Conservation (phyloP, 371 early-diverging fungal genomes). For the Capillidium rhysosporum region DNA sequence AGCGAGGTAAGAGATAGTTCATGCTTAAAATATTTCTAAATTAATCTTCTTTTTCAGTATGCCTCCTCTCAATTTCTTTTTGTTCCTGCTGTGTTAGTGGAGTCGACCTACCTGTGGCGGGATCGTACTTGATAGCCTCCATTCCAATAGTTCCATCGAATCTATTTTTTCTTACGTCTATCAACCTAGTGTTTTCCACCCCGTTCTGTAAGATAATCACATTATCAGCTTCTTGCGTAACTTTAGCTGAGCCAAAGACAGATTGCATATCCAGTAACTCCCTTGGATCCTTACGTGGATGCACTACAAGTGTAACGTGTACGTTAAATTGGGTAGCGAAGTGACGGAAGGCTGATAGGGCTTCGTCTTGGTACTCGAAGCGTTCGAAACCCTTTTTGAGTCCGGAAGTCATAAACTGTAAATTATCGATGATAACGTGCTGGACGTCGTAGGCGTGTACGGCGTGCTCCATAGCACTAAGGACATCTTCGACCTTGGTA, state of each 20-base stretch:
- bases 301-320: conserved; percentile 57
- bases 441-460: conserved; percentile 48
- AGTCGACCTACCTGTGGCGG: background rate
- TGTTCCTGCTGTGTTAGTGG: background rate
- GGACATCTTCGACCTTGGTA: conserved; percentile 36
- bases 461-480: conserved; percentile 48
- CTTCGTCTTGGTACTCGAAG: conserved; percentile 53
- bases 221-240: conserved; percentile 68
- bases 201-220: conserved; percentile 40
- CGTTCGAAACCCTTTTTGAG: conserved; percentile 35
- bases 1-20: no score
- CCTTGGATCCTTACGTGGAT: conserved; percentile 40
- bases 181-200: conserved; percentile 16
- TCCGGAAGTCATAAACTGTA: conserved; percentile 62
- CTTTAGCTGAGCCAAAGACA: conserved; percentile 57
- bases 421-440: conserved; percentile 53
- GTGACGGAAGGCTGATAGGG: conserved; percentile 34
- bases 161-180: conserved; percentile 50
- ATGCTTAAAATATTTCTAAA: no score
- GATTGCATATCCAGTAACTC: conserved; percentile 41
- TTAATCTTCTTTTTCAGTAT: no score
- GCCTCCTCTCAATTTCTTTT: background rate
- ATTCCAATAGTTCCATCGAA: conserved; percentile 51
- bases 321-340: conserved; percentile 55
- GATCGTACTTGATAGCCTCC: conserved; percentile 21